phyloP scores from a whole-genome alignment of 2,329 filamentous ascomycete species.

The Xylaria sp. region DNA sequence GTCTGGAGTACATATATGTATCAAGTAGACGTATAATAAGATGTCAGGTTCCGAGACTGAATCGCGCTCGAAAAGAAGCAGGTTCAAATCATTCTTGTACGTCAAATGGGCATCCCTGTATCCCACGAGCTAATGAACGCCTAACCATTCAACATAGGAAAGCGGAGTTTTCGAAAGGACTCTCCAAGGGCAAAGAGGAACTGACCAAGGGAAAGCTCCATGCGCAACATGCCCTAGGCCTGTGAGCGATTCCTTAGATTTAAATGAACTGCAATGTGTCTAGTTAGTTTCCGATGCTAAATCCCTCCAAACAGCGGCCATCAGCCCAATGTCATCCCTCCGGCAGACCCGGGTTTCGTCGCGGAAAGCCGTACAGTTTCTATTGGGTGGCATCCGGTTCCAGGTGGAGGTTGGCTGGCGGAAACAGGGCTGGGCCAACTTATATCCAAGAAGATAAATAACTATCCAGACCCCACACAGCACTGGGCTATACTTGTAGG shows the following conservation, averaged over 20 bases:
- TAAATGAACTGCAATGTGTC: neutral
- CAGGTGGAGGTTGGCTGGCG: slow-evolving; percentile 25
- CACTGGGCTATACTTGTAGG: slow-evolving; percentile 32
- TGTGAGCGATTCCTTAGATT: slow-evolving; percentile 21
- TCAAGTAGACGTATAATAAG: neutral
- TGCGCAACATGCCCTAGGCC: slow-evolving; percentile 27
- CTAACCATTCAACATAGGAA: slow-evolving; percentile 27
- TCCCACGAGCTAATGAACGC: neutral
- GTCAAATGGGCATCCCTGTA: slow-evolving; percentile 8
- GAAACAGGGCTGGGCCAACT: slow-evolving; percentile 28
- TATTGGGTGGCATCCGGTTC: slow-evolving; percentile 32
- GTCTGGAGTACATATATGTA: no score
- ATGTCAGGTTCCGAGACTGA: slow-evolving; percentile 22
- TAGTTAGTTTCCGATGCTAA: slow-evolving; percentile 7
- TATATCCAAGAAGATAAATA: slow-evolving; percentile 26
- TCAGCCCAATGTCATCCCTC: slow-evolving; percentile 28
- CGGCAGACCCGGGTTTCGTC: slow-evolving; percentile 23
- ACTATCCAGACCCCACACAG: slow-evolving; percentile 31
- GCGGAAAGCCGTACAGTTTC: slow-evolving; percentile 17
- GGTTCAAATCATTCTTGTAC: slow-evolving; percentile 28
- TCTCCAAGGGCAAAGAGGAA: slow-evolving; percentile 24
- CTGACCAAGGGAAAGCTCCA: slow-evolving; percentile 29
- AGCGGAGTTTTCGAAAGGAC: slow-evolving; percentile 23
- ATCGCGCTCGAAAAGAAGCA: slow-evolving; percentile 18
- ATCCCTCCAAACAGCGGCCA: slow-evolving; percentile 18